Conservation (phyloP, 805 yeast genomes). For the Tanozyma kutaoensis region DNA sequence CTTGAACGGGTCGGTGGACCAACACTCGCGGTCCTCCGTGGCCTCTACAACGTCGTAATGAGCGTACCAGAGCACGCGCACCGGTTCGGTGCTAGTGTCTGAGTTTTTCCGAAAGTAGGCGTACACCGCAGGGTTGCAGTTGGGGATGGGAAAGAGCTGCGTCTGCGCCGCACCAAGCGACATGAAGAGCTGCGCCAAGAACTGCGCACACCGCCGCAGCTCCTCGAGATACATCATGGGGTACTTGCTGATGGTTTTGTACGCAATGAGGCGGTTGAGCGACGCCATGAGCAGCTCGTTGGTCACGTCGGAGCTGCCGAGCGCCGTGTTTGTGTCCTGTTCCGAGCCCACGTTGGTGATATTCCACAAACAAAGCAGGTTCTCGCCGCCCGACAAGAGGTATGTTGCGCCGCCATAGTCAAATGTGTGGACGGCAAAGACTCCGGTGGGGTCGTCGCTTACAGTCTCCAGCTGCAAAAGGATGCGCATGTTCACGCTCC, state of each 20-base stretch:
- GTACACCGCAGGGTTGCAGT: constrained; percentile 79
- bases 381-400: constrained; percentile 61
- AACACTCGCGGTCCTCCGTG: constrained; percentile 33
- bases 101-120: constrained; percentile 59
- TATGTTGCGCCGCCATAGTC: constrained; percentile 23
- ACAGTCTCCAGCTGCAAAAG: constrained; percentile 3
- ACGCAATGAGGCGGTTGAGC: constrained; percentile 49
- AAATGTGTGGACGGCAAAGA: constrained; percentile 41
- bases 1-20: constrained; percentile 73
- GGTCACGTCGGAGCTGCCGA: constrained; percentile 13
- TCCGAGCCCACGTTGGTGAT: constrained; percentile 11
- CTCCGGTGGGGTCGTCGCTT: constrained; percentile 3
- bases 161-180: constrained; percentile 60
- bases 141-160: constrained; percentile 53
- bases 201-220: constrained; percentile 78
- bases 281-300: constrained; percentile 55
- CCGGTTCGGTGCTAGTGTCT: constrained; percentile 3
- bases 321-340: not conserved
- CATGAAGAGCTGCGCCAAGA: constrained; percentile 45
- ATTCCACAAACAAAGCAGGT: constrained; percentile 65
- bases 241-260: constrained; percentile 63
- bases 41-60: constrained; percentile 94
- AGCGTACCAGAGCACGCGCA: constrained; percentile 74
- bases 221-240: constrained; percentile 63
- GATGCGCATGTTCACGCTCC: constrained; percentile 2